These are phyloP conservation scores for Leonotis leonurus DNA, from an alignment of 257 asterid genomes.

Conservation along the genomic window DNA sequence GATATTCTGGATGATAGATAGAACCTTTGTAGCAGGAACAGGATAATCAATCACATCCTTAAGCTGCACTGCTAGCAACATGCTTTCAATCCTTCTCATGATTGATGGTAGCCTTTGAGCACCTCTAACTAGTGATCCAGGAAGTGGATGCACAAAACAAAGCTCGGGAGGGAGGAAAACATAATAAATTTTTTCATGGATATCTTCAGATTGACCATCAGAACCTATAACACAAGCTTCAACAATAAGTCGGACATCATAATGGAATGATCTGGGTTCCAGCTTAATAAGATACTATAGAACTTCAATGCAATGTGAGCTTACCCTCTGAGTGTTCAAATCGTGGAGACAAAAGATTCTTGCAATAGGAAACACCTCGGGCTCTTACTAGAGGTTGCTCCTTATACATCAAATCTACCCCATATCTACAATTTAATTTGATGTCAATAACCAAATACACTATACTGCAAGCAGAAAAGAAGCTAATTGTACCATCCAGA, in stretches of 20 bases:
- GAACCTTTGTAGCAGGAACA: constrained; percentile 73
- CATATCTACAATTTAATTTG: constrained; percentile 55
- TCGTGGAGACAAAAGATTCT: constrained; percentile 89
- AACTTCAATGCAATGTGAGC: constrained; percentile 10
- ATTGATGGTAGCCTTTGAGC: constrained; percentile 97
- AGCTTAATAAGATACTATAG: constrained; percentile 11
- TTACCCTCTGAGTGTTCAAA: constrained; percentile 88
- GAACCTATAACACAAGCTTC: constrained; percentile 34
- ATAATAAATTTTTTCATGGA: constrained; percentile 79
- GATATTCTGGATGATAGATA: constrained; percentile 4
- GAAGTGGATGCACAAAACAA: constrained; percentile 91
- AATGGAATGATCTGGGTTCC: constrained; percentile 13
- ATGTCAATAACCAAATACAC: constrained; percentile 31
- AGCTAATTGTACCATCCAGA: constrained; percentile 18
- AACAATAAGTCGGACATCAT: constrained; percentile 11
- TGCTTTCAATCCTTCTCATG: constrained; percentile 91
- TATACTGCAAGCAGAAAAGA: constrained; percentile 26
- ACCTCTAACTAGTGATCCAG: constrained; percentile 88
- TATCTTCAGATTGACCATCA: constrained; percentile 62
- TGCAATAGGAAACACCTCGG: constrained; percentile 98
- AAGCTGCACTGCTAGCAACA: constrained; percentile 94
- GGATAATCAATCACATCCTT: constrained; percentile 65
- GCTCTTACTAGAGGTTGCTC: constrained; percentile 87
- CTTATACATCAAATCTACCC: constrained; percentile 70
- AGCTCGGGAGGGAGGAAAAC: constrained; percentile 98